These are phyloP conservation scores for Thielaviopsis ethacetica DNA, from an alignment of 2,329 filamentous ascomycete genomes.

Conservation along the genomic window DNA sequence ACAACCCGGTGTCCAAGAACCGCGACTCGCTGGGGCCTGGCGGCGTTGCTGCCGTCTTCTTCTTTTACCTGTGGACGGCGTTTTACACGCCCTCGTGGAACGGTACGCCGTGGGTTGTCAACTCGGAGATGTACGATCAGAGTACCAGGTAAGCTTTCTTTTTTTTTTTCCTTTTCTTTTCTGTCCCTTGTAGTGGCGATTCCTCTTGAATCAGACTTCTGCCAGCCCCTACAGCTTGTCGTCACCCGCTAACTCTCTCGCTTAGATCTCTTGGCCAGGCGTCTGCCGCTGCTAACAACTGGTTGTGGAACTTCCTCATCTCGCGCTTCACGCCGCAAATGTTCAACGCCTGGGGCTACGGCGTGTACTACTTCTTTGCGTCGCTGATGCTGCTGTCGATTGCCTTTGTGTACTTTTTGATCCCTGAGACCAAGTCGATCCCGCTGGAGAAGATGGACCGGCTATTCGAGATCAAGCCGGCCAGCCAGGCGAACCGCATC, in stretches of 20 bases:
- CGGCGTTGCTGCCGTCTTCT: slow-evolving; percentile 51
- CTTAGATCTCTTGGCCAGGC: slow-evolving; percentile 22
- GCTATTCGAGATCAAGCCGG: slow-evolving; percentile 36
- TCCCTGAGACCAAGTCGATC: slow-evolving; percentile 51
- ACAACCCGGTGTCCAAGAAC: slow-evolving; percentile 36
- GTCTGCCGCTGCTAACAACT: slow-evolving; percentile 54
- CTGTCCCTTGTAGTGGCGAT: slow-evolving; percentile 33
- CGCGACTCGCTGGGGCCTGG: slow-evolving; percentile 21
- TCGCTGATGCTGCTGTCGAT: slow-evolving; percentile 41
- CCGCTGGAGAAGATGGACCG: slow-evolving; percentile 49
- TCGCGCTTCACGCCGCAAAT: slow-evolving; percentile 51
- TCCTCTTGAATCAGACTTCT: slow-evolving; percentile 48
- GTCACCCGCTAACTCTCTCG: background rate
- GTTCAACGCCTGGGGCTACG: slow-evolving; percentile 41
- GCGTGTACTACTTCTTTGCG: slow-evolving; percentile 49
- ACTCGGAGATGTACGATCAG: slow-evolving; percentile 38
- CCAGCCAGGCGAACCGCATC: slow-evolving; percentile 25
- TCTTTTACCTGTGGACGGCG: slow-evolving; percentile 49
- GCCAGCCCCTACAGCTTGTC: slow-evolving; percentile 35
- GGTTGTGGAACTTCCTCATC: slow-evolving; percentile 58
- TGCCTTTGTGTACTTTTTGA: slow-evolving; percentile 43
- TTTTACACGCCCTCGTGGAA: slow-evolving; percentile 58
- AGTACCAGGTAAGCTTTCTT: slow-evolving; percentile 27
- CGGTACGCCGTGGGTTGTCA: slow-evolving; percentile 57
- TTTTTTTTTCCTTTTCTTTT: slow-evolving; percentile 46